Conservation (phyloP, 2,329 filamentous ascomycete species). For the Fusarium nematophilum region DNA sequence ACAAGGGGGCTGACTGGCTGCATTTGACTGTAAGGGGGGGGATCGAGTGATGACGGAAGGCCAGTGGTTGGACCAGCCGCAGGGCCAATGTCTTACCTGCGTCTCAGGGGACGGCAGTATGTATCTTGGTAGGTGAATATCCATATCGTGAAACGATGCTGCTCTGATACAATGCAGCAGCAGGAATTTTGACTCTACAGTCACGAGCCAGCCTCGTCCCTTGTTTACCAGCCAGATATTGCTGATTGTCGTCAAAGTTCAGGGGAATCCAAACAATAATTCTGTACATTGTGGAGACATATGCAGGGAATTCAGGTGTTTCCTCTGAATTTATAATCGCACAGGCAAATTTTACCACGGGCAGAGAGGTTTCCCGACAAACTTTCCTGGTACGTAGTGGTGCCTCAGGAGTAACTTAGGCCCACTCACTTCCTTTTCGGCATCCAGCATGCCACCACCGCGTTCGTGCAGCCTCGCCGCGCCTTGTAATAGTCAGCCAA, state of each 20-base stretch:
- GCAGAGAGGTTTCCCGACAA: no score
- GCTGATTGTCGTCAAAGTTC: not conserved
- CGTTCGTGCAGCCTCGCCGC: constrained; percentile 39
- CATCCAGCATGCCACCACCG: constrained; percentile 27
- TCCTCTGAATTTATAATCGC: no score
- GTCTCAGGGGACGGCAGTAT: constrained; percentile 12
- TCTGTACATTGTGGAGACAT: no score
- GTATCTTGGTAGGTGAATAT: constrained; percentile 32
- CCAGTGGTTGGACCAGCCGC: constrained; percentile 13
- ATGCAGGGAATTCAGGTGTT: no score
- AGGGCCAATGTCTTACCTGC: constrained; percentile 21
- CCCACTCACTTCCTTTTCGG: constrained; percentile 12
- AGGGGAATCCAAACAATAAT: not conserved
- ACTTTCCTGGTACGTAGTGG: not conserved
- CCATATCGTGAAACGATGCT: constrained; percentile 21
- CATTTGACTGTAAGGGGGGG: constrained; percentile 36
- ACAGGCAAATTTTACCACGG: no score
- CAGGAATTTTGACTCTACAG: not conserved
- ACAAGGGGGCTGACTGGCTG: constrained; percentile 25
- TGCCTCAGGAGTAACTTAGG: not conserved
- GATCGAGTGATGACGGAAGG: constrained; percentile 19
- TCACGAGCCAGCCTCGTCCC: constrained; percentile 16
- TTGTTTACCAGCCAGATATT: not conserved
- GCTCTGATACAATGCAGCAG: constrained; percentile 7
- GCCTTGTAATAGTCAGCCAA: constrained; percentile 28